Evolutionary conservation across 305 asterid species (phyloP), one percentile per base, ranked within the genome.

Genomic region (Rubia peregrina): DNA sequence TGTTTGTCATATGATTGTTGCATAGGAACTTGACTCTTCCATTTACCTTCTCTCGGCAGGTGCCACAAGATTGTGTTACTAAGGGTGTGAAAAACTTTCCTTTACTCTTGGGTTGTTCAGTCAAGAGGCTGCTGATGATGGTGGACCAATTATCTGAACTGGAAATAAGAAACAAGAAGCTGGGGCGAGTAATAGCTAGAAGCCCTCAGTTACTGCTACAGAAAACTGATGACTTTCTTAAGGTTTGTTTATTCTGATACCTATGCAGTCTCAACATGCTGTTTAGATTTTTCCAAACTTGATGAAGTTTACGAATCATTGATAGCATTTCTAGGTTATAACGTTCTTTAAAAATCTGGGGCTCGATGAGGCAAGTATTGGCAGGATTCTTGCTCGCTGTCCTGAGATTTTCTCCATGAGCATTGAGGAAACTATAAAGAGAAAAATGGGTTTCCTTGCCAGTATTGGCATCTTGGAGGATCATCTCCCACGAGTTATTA

Each of bases 181-280:
- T 90, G 72, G 97, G 98, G 51, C 79, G 76, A 67, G 84, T 92
- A 76, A 81, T 92, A 72, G 87, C 89, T 43, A 82, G 82, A 75
- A 90, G 96, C 73, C 98, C 98, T 16, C 96, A 89, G 74, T 84
- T 92, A 41, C 84, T 92, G 71, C 86, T 85, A 59, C 88, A 85
- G 78, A 86, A 80, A 82, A 95, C 96, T 82, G 89, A 79, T 79
- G 96, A 92, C 73, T 83, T 92, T 79, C 63, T 59, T 71, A 89
- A 86, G 97, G 98, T 90, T 79, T 74, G 86, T 73, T 30, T 41
- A 21, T 11, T 51, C 36, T 33, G 61, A 67, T 55, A 42, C 51
- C 6, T 13, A 17, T 9, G 60, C 19, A 6, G n/a, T 53, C 64
- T 14, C 9, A 14, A 1, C 21, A 21, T 60, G 44, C 46, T 66